Evolutionary conservation across 1,284 basidiomycete genomes (phyloP).

Genomic region (Ustilago hordei): DNA sequence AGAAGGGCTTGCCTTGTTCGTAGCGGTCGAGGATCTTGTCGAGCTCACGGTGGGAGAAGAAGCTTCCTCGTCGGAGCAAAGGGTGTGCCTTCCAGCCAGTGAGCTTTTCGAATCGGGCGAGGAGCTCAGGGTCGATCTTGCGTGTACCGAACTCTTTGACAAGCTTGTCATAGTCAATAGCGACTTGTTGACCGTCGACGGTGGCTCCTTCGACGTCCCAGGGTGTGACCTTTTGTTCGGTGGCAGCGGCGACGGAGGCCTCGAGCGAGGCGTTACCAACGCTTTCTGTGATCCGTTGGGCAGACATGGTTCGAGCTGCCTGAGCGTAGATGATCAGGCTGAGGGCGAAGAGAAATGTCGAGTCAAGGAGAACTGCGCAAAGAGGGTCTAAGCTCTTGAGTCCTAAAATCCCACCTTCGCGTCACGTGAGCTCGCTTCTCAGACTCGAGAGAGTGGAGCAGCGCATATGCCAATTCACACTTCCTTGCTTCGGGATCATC

Average conservation of each 20-base stretch:
- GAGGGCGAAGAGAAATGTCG: not conserved
- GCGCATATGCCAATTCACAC: conserved; percentile 21
- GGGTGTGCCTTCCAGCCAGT: conserved; percentile 93
- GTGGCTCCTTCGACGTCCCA: conserved; percentile 98
- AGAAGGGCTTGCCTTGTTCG: conserved; percentile 97
- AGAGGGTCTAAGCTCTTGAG: conserved; percentile 20
- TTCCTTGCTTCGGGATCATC: not conserved
- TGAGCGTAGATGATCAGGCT: not conserved
- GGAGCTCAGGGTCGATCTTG: conserved; percentile 79
- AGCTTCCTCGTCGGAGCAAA: conserved; percentile 89
- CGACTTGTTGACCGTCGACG: conserved; percentile 83
- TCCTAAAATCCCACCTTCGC: conserved; percentile 5
- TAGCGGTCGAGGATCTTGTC: conserved; percentile 93
- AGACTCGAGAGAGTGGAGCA: conserved; percentile 27
- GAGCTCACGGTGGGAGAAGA: conserved; percentile 97
- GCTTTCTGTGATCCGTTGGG: conserved; percentile 51
- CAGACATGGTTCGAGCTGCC: conserved; percentile 24
- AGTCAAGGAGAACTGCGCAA: conserved; percentile 17
- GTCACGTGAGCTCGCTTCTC: conserved; percentile 30
- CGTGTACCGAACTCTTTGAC: conserved; percentile 93
- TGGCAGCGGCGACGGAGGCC: conserved; percentile 42
- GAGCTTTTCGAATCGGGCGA: conserved; percentile 89
- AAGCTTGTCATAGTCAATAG: conserved; percentile 92
- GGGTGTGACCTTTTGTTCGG: conserved; percentile 86
- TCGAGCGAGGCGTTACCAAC: conserved; percentile 53